Conservation (phyloP, 2,329 filamentous ascomycete genomes). For the Graphiopsis chlorocephala region DNA sequence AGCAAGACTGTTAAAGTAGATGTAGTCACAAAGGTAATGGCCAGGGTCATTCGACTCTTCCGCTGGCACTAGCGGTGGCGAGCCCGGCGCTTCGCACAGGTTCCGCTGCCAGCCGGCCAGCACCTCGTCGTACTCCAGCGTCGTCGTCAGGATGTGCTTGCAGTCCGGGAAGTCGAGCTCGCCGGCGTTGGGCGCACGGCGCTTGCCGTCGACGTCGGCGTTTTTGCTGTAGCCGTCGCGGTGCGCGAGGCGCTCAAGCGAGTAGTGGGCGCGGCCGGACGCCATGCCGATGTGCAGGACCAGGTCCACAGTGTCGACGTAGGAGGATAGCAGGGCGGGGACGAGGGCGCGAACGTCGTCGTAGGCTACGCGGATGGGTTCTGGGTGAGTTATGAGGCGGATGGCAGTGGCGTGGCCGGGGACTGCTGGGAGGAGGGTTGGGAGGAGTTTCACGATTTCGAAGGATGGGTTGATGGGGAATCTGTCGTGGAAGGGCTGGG, state of each 20-base stretch:
- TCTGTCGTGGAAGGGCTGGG: slow-evolving; percentile 71
- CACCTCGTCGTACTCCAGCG: slow-evolving; percentile 31
- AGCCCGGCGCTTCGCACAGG: slow-evolving; percentile 19
- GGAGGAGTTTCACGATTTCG: slow-evolving; percentile 70
- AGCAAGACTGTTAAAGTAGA: slow-evolving; percentile 42
- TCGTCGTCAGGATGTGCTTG: slow-evolving; percentile 29
- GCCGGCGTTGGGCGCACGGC: slow-evolving; percentile 28
- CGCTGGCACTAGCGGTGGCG: neutral
- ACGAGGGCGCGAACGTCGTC: slow-evolving; percentile 61
- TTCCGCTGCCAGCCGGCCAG: slow-evolving; percentile 28
- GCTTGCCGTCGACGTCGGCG: slow-evolving; percentile 63
- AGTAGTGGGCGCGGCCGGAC: slow-evolving; percentile 61
- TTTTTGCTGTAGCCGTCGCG: slow-evolving; percentile 66
- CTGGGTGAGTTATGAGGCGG: slow-evolving; percentile 62
- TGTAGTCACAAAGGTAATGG: slow-evolving; percentile 45
- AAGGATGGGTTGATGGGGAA: slow-evolving; percentile 72
- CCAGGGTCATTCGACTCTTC: slow-evolving; percentile 37
- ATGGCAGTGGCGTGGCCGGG: slow-evolving; percentile 45
- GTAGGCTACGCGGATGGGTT: slow-evolving; percentile 71
- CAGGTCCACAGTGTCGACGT: slow-evolving; percentile 56
- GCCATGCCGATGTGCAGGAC: slow-evolving; percentile 81
- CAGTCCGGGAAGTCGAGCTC: slow-evolving; percentile 28
- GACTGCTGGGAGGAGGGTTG: slow-evolving; percentile 55
- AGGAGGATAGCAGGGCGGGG: slow-evolving; percentile 58
- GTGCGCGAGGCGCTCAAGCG: slow-evolving; percentile 67